A percentile compares a stretch with the other conserved stretches of the same genome.
Evolutionary conservation across 805 yeast species (phyloP).

Genomic region (Candida maris): DNA sequence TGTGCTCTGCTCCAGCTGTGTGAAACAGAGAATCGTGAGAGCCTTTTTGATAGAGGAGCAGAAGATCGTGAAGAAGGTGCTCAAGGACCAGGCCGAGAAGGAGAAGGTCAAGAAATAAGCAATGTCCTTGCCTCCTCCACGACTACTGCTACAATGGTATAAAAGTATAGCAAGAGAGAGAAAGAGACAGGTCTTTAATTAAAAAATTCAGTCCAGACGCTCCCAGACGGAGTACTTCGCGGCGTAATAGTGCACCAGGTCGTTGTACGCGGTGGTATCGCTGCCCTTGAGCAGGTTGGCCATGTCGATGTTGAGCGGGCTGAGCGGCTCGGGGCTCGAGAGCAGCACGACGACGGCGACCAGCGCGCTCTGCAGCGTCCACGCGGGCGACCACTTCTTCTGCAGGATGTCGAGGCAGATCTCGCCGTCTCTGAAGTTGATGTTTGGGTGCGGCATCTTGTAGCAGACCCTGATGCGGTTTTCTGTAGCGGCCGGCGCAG

Average conservation of each 20-base stretch:
- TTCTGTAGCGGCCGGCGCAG: not conserved
- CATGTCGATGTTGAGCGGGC: slow-evolving; percentile 68
- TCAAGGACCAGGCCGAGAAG: slow-evolving; percentile 92
- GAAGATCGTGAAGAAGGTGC: slow-evolving; percentile 99
- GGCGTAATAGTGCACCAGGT: slow-evolving; percentile 39
- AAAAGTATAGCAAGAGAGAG: too few species aligned
- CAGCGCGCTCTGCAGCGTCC: slow-evolving; percentile 55
- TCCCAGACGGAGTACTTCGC: slow-evolving; percentile 19
- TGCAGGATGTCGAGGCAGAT: slow-evolving; percentile 67
- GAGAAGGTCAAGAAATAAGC: slow-evolving; percentile 49
- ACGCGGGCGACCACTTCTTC: slow-evolving; percentile 67
- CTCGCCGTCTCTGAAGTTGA: slow-evolving; percentile 55
- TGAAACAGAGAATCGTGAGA: slow-evolving; percentile 98
- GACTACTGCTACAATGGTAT: slow-evolving; percentile 4
- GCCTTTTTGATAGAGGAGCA: slow-evolving; percentile 99
- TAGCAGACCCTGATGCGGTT: slow-evolving; percentile 13
- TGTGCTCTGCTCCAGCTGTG: slow-evolving; percentile 96
- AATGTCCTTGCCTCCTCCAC: slow-evolving; percentile 3
- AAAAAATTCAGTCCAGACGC: slow-evolving; percentile 3
- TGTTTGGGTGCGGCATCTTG: slow-evolving; percentile 46
- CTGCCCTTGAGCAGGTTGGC: slow-evolving; percentile 55
- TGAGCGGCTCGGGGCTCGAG: slow-evolving; percentile 64
- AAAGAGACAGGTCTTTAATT: too few species aligned
- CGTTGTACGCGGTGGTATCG: slow-evolving; percentile 41
- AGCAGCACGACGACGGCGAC: slow-evolving; percentile 56